These are phyloP conservation scores for Tulasnella sp. DNA, from an alignment of 768 basidiomycete species.

Conservation along the genomic window DNA sequence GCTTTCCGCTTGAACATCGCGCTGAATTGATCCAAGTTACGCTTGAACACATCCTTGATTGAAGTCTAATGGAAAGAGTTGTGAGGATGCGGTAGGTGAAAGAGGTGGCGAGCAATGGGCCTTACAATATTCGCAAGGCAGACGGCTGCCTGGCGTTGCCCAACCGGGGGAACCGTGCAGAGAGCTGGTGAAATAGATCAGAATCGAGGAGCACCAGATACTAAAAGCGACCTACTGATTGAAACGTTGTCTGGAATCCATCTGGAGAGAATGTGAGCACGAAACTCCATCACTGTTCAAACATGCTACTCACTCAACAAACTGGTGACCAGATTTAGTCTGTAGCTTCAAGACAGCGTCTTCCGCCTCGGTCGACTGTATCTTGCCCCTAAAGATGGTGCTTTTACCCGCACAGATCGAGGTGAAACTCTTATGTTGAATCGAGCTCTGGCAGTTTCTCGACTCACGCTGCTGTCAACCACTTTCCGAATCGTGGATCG, in stretches of 20 bases:
- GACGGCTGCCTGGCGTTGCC: conserved; percentile 71
- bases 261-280: conserved; percentile 45
- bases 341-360: conserved; percentile 74
- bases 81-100: not conserved
- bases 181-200: conserved; percentile 46
- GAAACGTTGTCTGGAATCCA: conserved; percentile 94
- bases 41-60: conserved; percentile 83
- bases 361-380: conserved; percentile 82
- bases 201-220: not conserved
- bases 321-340: conserved; percentile 68
- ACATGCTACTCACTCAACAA: conserved; percentile 68
- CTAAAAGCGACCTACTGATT: conserved; percentile 48
- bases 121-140: conserved; percentile 67
- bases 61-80: conserved; percentile 44
- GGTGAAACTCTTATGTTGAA: not conserved
- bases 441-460: not conserved
- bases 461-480: conserved; percentile 70
- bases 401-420: conserved; percentile 6
- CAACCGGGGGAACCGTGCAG: conserved; percentile 82
- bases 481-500: conserved; percentile 79
- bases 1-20: conserved; percentile 83
- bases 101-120: not conserved
- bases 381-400: conserved; percentile 84
- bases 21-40: conserved; percentile 70
- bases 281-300: not conserved